phyloP scores from a whole-genome alignment of 495 filamentous ascomycete genomes.

The Aspergillus saccharolyticus region DNA sequence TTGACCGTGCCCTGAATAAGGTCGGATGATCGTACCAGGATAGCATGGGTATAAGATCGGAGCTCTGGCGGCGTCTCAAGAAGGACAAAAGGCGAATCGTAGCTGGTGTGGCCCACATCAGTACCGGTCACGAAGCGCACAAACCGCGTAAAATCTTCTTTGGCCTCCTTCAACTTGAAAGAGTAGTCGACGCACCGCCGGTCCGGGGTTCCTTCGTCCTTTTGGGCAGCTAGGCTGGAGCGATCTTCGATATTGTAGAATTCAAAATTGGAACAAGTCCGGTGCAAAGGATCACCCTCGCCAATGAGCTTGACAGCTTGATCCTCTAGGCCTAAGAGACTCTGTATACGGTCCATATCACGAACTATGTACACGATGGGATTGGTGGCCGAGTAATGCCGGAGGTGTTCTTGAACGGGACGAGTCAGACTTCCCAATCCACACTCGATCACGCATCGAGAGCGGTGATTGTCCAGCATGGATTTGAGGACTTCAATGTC shows the following conservation, averaged over 20 bases:
- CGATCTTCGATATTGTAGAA: constrained; percentile 67
- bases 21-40: constrained; percentile 59
- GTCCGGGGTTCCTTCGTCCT: constrained; percentile 34
- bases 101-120: constrained; percentile 48
- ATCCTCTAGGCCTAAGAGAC: constrained; percentile 57
- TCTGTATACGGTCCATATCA: constrained; percentile 60
- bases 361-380: constrained; percentile 72
- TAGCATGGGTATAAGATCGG: constrained; percentile 60
- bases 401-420: constrained; percentile 53
- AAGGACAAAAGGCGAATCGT: constrained; percentile 69
- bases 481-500: constrained; percentile 61
- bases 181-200: constrained; percentile 50
- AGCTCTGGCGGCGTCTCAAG: constrained; percentile 61
- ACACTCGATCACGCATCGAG: constrained; percentile 68
- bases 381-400: constrained; percentile 55
- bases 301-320: constrained; percentile 48
- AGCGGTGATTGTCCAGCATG: constrained; percentile 60
- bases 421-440: constrained; percentile 55
- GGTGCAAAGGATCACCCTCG: constrained; percentile 49
- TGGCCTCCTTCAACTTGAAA: constrained; percentile 65
- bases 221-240: constrained; percentile 19
- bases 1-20: constrained; percentile 50
- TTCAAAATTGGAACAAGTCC: constrained; percentile 70
- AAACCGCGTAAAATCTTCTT: constrained; percentile 69
- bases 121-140: constrained; percentile 60